Evolutionary conservation across 2,329 filamentous ascomycete genomes (phyloP), one percentile per base, ranked within the genome.

Genomic region (Pseudogymnoascus destructans): DNA sequence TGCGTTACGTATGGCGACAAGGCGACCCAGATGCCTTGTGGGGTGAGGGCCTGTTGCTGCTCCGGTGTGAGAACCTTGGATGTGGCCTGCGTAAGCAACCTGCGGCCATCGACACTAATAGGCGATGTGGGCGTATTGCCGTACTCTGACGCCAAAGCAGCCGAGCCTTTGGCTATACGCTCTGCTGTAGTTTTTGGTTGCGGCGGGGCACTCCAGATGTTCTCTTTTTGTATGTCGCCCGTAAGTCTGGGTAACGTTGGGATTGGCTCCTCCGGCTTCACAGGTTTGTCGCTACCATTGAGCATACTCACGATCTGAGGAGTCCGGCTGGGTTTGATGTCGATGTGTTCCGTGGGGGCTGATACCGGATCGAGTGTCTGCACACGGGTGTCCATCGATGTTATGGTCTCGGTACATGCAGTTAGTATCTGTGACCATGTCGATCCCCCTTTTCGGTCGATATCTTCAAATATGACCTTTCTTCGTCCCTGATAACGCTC

Each of bases 401-500:
- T 81, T 56, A 96, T 76, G 15, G 86, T 78, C 10, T 80, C 79
- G 15, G 92, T 77, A 65, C 88, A 91, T 5, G 84, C 73, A 15
- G 75, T 74, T 61, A 84, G 83, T 54, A 95, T 78, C 65, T 95
- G 89, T 7, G 83, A 82, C 88, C 89, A 95, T 63, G 87, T 85
- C 0, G 88, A 79, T 0, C 86, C 89, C 46, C 85, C 86, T 58
- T 82, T 81, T 61, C 90, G 86, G 64, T 95, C 89, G 61, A 95
- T 87, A 64, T 97, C 92, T 59, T 84, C 82, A 71, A 88, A 96
- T 58, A 97, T 89, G 17, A 82, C 81, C 70, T 86, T 87, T 57
- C 92, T 81, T 32, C 90, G 83, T n/a, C 82, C 78, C 13, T 84
- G 78, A 62, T 87, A 91, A 58, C 82, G 79, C 59, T 86, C 80